Base-by-base conservation (phyloP, 257 asterid species). In the Jasminum sambac region DNA sequence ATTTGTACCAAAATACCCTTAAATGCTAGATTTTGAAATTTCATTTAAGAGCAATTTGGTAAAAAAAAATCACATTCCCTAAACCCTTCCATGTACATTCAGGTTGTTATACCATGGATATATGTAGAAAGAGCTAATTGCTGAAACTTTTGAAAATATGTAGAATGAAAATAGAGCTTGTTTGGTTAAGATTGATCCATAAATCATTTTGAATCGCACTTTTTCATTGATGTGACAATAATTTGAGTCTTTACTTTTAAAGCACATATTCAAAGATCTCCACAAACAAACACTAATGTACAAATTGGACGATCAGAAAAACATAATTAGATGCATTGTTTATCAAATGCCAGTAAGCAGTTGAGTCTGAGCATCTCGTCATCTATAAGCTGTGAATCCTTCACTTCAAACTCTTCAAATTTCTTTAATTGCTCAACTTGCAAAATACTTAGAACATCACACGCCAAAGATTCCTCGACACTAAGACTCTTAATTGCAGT, bases 291-390 rank as follows among this genome's bases (percentile, higher is more conserved):
- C n/a, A n/a, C n/a, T 24, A 19, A 21, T 11, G 40, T 21, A 13
- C 46, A 37, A 37, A 26, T 39, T 64, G 68, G 19, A 17, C 21
- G 19, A 2, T 13, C 8, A 11, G 12, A 13, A 43, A 43, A 43
- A 37, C 0, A 40, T 10, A 2, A 64, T 19, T 36, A 64, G 41
- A 39, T 34, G 43, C 34, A 38, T 21, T n/a, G 17, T 37, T 30
- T 12, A 25, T 9, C 34, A 26, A 70, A 16, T 64, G 5, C 37
- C n/a, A n/a, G n/a, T n/a, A n/a, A n/a, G n/a, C n/a, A n/a, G n/a
- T n/a, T n/a, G n/a, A n/a, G n/a, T n/a, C n/a, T n/a, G 50, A 2
- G 12, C 12, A 84, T 87, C 87, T 84, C 98, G n/a, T 98, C 99
- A 67, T 89, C 95, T 69, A 95, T 89, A 75, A 89, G 85, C 26